Conservation (phyloP, 805 yeast species). For the Candida taoyuanica region DNA sequence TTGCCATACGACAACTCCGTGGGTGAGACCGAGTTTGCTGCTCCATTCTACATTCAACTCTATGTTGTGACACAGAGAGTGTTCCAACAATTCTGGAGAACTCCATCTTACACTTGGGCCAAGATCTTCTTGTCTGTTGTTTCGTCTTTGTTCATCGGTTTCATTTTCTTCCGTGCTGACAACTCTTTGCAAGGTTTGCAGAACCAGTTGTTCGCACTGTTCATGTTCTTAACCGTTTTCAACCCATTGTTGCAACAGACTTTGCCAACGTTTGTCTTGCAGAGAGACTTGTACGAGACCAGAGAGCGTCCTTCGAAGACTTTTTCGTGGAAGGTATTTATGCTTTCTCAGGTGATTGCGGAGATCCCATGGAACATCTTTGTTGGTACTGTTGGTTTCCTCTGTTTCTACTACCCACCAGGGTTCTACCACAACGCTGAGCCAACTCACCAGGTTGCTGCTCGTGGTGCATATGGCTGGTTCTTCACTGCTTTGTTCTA, state of each 20-base stretch:
- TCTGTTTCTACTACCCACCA: slow-evolving; percentile 69
- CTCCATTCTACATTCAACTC: slow-evolving; percentile 38
- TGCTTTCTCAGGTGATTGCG: slow-evolving; percentile 55
- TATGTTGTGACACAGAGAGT: slow-evolving; percentile 47
- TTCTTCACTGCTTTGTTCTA: slow-evolving; percentile 41
- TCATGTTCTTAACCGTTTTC: slow-evolving; percentile 59
- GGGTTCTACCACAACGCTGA: slow-evolving; percentile 36
- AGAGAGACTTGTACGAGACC: slow-evolving; percentile 64
- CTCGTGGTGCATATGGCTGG: slow-evolving; percentile 32
- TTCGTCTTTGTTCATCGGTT: slow-evolving; percentile 66
- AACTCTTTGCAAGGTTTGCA: slow-evolving; percentile 66
- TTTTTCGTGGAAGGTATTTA: slow-evolving; percentile 60
- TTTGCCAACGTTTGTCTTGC: slow-evolving; percentile 55
- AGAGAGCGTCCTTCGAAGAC: slow-evolving; percentile 73
- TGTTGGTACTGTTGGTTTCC: slow-evolving; percentile 58
- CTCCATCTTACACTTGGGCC: slow-evolving; percentile 57
- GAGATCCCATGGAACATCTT: slow-evolving; percentile 63
- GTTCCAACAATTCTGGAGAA: slow-evolving; percentile 64
- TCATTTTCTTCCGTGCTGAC: slow-evolving; percentile 66
- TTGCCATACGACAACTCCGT: slow-evolving; percentile 31
- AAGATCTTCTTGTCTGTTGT: slow-evolving; percentile 49
- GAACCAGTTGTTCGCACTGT: slow-evolving; percentile 74
- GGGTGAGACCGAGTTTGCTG: slow-evolving; percentile 40
- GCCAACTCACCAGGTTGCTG: slow-evolving; percentile 5
- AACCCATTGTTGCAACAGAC: slow-evolving; percentile 57